Percentiles rank a stretch among this genome's conserved stretches.
These are phyloP conservation scores for Rhamnella rubrinervis DNA, from an alignment of 331 rosid genomes.

Conservation along the genomic window DNA sequence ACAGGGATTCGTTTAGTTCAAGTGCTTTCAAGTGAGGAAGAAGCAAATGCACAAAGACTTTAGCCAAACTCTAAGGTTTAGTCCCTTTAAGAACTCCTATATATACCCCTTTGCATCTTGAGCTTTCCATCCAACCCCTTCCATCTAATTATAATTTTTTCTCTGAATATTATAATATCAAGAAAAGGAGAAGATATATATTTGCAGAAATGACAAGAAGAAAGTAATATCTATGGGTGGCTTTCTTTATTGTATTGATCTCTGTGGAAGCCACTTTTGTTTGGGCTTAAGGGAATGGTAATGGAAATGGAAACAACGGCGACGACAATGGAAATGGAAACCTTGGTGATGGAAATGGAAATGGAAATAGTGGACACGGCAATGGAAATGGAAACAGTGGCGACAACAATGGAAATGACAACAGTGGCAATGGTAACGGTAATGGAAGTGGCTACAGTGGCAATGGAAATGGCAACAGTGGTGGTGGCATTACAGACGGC, in stretches of 20 bases:
- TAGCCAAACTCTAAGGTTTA: too few relatives aligned
- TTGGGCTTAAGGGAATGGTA: constrained; percentile 5
- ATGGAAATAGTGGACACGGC: too few relatives aligned
- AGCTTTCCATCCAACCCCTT: neutral
- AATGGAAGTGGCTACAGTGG: too few relatives aligned
- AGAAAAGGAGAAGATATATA: constrained; percentile 25
- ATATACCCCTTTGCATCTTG: constrained; percentile 16
- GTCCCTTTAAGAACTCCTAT: neutral
- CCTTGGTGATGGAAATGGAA: too few relatives aligned
- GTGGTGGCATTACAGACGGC: too few relatives aligned
- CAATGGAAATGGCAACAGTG: too few relatives aligned
- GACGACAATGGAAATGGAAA: neutral
- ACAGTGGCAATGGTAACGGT: too few relatives aligned
- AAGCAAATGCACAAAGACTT: too few relatives aligned
- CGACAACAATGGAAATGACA: too few relatives aligned
- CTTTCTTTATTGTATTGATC: constrained; percentile 41
- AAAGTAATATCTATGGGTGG: constrained; percentile 30
- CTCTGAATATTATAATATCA: constrained; percentile 19
- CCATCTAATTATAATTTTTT: neutral
- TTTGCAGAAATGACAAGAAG: constrained; percentile 38
- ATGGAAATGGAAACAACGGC: constrained; percentile 24
- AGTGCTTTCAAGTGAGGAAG: too few relatives aligned
- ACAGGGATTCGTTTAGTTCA: too few relatives aligned
- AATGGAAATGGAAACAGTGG: too few relatives aligned
- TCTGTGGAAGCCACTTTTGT: constrained; percentile 43